Conservation (phyloP, 139 green algal genomes). For the Nannochloris sp. region DNA sequence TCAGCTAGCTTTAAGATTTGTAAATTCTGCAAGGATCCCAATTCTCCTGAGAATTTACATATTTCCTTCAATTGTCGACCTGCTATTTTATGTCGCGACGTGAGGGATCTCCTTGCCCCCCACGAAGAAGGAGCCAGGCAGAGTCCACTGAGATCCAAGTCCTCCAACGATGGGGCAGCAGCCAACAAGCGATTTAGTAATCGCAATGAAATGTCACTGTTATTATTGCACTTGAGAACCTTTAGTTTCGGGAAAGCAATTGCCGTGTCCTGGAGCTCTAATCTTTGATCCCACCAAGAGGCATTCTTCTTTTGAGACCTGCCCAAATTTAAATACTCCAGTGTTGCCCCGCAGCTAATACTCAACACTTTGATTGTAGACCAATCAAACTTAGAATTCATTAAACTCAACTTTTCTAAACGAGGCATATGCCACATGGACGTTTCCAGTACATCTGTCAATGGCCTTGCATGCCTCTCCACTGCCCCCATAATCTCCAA, state of each 20-base stretch:
- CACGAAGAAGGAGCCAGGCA: no score
- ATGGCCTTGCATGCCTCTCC: neutral
- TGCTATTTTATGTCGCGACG: no score
- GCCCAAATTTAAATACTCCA: slow-evolving; percentile 1
- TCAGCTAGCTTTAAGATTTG: neutral
- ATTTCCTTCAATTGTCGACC: neutral
- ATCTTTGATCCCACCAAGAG: no score
- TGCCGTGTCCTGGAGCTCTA: no score
- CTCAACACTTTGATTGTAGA: neutral
- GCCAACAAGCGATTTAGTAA: no score
- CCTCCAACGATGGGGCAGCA: no score
- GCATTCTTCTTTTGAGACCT: neutral
- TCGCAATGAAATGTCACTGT: no score
- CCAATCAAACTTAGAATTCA: neutral
- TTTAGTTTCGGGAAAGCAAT: no score
- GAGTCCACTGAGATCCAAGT: no score
- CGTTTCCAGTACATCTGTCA: neutral
- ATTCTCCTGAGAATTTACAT: neutral
- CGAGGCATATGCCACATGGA: neutral
- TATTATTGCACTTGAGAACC: no score
- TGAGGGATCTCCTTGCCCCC: no score
- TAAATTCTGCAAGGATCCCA: neutral
- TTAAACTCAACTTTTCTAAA: neutral
- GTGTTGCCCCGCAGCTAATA: neutral
- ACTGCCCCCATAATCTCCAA: neutral